Percentiles rank a stretch among this genome's conserved stretches.
phyloP scores from a whole-genome alignment of 208 protist species.

The Trichomonas gallinae region DNA sequence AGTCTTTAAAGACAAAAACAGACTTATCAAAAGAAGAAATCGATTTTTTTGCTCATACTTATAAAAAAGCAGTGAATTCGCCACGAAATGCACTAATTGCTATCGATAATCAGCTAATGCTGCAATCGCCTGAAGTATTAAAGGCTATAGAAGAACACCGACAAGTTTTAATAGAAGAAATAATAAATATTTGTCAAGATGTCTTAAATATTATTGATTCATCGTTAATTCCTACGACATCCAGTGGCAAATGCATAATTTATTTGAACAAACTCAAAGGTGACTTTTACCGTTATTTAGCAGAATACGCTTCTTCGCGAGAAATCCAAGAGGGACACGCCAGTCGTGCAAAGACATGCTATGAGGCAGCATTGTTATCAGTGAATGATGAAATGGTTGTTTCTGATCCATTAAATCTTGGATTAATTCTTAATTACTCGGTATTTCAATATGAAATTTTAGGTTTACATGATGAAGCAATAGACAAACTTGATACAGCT shows the following conservation, averaged over 20 bases:
- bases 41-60: not conserved
- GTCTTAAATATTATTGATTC: not conserved
- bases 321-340: conserved; percentile 12
- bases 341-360: conserved; percentile 30
- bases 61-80: not conserved
- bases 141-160: not conserved
- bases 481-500: conserved; percentile 33
- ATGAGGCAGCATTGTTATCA: conserved; percentile 29
- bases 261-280: conserved; percentile 13
- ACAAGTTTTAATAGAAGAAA: not conserved
- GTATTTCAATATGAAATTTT: conserved; percentile 41
- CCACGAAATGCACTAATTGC: not conserved
- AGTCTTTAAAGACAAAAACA: not conserved
- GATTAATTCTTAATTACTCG: conserved; percentile 59
- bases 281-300: conserved; percentile 19
- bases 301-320: not conserved
- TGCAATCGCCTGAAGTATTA: not conserved
- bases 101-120: not conserved
- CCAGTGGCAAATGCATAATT: not conserved
- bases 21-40: not conserved
- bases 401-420: conserved; percentile 20
- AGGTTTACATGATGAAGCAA: conserved; percentile 22
- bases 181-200: not conserved
- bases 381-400: not conserved
- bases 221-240: not conserved